These are phyloP conservation scores for Ogataea methylovora DNA, from an alignment of 805 yeast species.

Conservation along the genomic window DNA sequence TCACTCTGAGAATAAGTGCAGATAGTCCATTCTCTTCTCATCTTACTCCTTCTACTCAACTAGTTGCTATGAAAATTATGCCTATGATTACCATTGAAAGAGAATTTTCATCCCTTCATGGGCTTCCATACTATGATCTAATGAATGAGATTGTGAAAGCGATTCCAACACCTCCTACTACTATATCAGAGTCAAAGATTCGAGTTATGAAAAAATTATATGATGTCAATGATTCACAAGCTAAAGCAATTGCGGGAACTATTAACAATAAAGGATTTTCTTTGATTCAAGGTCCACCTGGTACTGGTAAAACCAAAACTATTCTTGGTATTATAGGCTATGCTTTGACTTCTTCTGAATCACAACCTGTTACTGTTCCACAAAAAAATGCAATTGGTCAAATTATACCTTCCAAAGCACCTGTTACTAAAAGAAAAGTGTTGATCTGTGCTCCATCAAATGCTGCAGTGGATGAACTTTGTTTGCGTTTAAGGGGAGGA, in stretches of 20 bases:
- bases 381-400: constrained; percentile 1
- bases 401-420: background rate
- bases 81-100: constrained; percentile 91
- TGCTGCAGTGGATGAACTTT: constrained; percentile 97
- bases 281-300: constrained; percentile 97
- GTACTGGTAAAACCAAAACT: constrained; percentile 98
- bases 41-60: constrained; percentile 54
- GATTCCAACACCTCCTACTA: constrained; percentile 39
- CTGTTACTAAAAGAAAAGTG: constrained; percentile 56
- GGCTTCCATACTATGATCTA: constrained; percentile 75
- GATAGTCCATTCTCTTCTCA: constrained; percentile 42
- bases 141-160: constrained; percentile 62
- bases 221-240: constrained; percentile 81
- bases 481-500: constrained; percentile 71
- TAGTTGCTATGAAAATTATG: constrained; percentile 68
- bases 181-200: constrained; percentile 18
- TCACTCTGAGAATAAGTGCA: constrained; percentile 64
- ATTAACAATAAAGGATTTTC: constrained; percentile 68
- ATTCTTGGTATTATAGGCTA: constrained; percentile 88
- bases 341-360: constrained; percentile 35
- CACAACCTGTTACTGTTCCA: constrained; percentile 6
- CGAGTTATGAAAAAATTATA: constrained; percentile 38
- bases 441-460: constrained; percentile 96
- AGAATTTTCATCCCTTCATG: constrained; percentile 79
- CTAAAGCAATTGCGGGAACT: constrained; percentile 76